phyloP scores from a whole-genome alignment of 2,329 filamentous ascomycete species.

The Trichophyton simii region DNA sequence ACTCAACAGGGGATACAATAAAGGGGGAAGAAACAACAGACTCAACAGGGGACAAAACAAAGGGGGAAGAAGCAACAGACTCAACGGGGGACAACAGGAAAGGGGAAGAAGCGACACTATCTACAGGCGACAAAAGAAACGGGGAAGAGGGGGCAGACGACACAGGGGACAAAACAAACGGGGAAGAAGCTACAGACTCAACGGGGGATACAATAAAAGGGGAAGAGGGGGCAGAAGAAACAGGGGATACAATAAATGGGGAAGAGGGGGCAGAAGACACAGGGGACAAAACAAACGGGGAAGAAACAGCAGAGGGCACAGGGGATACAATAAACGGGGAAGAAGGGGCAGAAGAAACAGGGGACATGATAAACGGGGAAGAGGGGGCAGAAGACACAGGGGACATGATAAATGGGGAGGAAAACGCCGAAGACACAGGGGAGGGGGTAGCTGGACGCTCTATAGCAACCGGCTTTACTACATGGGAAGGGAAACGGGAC shows the following conservation, averaged over 20 bases:
- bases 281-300: not conserved
- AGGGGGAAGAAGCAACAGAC: constrained; percentile 7
- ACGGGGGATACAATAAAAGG: not conserved
- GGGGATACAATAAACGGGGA: not conserved
- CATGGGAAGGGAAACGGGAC: not conserved
- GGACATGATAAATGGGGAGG: not conserved
- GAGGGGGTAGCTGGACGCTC: not conserved
- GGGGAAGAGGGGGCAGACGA: not conserved
- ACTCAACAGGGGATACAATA: constrained; percentile 4
- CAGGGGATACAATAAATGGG: not conserved
- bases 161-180: not conserved
- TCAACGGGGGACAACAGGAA: constrained; percentile 5
- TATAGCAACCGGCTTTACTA: not conserved
- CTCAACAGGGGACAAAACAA: constrained; percentile 7
- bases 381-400: not conserved
- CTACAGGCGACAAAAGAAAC: not conserved
- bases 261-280: not conserved
- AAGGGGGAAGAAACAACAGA: constrained; percentile 5
- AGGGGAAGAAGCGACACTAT: not conserved
- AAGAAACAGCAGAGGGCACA: not conserved
- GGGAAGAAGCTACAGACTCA: too few species aligned
- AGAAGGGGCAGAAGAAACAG: not conserved
- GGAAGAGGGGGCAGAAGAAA: not conserved
- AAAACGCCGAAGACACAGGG: not conserved
- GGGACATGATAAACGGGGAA: not conserved